Percentiles rank a stretch among this genome's conserved stretches.
These are phyloP conservation scores for Hanseniaspora osmophila DNA, from an alignment of 805 yeast species.

Conservation along the genomic window DNA sequence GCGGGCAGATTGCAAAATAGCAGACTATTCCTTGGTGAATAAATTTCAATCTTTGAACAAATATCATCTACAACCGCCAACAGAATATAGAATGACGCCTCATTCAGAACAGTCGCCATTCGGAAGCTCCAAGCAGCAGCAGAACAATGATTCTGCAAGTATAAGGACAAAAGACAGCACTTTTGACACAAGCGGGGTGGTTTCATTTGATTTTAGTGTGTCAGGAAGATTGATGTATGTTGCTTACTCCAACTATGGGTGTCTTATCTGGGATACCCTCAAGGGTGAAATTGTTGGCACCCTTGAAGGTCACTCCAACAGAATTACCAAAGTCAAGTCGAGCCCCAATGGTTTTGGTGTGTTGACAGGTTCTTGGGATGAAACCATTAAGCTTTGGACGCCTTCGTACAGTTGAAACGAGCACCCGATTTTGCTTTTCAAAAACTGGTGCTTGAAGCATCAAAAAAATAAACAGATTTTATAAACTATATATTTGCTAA, in stretches of 20 bases:
- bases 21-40: constrained; percentile 28
- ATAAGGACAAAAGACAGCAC: constrained; percentile 12
- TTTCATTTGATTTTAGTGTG: constrained; percentile 55
- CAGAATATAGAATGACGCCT: constrained; percentile 13
- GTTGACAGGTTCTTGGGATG: constrained; percentile 72
- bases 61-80: constrained; percentile 6
- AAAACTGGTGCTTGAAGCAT: too few species aligned
- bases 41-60: constrained; percentile 6
- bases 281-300: constrained; percentile 51
- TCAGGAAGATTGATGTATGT: constrained; percentile 65
- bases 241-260: constrained; percentile 63
- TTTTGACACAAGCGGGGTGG: constrained; percentile 53
- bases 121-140: constrained; percentile 8
- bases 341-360: constrained; percentile 67
- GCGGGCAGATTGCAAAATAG: constrained; percentile 59
- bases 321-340: constrained; percentile 47
- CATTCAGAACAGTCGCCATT: constrained; percentile 19
- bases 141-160: constrained; percentile 4
- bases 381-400: constrained; percentile 55
- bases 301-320: constrained; percentile 49
- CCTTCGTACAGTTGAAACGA: constrained; percentile 19
- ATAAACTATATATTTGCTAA: neutral
- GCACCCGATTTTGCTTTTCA: too few species aligned
- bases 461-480: neutral
- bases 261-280: constrained; percentile 66